These are phyloP conservation scores for Lodderomyces pseudojiufengensis DNA, from an alignment of 1,139 yeast genomes.

Conservation along the genomic window DNA sequence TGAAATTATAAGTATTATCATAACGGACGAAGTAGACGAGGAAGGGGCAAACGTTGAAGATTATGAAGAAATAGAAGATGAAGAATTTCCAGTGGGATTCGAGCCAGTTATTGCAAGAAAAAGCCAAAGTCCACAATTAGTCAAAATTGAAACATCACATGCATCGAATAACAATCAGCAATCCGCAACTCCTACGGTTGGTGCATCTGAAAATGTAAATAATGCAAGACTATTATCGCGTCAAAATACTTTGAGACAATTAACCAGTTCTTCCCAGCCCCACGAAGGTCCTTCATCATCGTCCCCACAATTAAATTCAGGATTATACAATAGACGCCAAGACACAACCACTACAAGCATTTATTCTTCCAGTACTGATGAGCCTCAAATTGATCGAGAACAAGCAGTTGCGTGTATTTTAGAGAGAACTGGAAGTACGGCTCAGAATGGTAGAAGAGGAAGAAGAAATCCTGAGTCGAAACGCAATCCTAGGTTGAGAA, in stretches of 20 bases:
- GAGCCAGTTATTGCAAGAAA: slow-evolving; percentile 4
- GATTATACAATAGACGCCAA: too few species aligned
- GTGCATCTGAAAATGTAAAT: neutral
- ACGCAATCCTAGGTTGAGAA: neutral
- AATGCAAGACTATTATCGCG: neutral
- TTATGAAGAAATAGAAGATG: slow-evolving; percentile 1
- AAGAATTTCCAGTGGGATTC: slow-evolving; percentile 7
- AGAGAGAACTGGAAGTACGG: slow-evolving; percentile 12
- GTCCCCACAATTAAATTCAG: too few species aligned
- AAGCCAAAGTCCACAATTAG: neutral
- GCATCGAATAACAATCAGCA: neutral
- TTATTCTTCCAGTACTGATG: neutral
- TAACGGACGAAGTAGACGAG: slow-evolving; percentile 3
- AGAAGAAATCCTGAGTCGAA: slow-evolving; percentile 8
- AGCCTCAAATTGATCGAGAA: slow-evolving; percentile 1
- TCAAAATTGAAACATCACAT: neutral
- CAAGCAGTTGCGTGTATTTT: slow-evolving; percentile 13
- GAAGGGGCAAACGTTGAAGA: slow-evolving; percentile 1
- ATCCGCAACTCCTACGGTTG: neutral
- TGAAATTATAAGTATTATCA: slow-evolving; percentile 5
- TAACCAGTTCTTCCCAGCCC: neutral
- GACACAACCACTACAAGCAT: too few species aligned
- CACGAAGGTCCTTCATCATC: too few species aligned
- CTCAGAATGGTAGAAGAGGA: slow-evolving; percentile 9
- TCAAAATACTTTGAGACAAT: slow-evolving; percentile 1